Percentiles rank a stretch among this genome's conserved stretches.
Evolutionary conservation across 257 asterid genomes (phyloP).

Genomic region (Plectranthus barbatus): DNA sequence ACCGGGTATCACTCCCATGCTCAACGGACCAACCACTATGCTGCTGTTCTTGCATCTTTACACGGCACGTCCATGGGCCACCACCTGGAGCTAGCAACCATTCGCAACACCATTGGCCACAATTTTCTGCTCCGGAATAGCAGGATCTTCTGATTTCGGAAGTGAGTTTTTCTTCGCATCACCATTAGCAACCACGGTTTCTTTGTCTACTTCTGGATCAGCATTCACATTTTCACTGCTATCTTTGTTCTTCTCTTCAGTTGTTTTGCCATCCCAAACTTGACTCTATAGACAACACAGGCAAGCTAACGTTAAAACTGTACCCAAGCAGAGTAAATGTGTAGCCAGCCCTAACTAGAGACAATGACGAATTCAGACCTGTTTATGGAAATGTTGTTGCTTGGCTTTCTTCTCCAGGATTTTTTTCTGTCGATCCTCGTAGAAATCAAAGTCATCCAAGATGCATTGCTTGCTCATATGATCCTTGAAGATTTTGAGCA

Average conservation of each 20-base stretch:
- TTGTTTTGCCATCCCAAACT: conserved; percentile 41
- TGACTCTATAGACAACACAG: conserved; percentile 11
- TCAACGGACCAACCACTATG: too few species aligned
- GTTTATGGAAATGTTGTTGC: conserved; percentile 37
- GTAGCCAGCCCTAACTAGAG: too few species aligned
- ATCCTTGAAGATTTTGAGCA: conserved; percentile 54
- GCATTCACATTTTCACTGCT: not conserved
- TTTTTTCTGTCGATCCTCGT: conserved; percentile 58
- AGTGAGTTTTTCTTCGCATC: conserved; percentile 1
- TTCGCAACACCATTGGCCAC: conserved; percentile 26
- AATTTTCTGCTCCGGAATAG: conserved; percentile 23
- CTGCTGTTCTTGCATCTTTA: too few species aligned
- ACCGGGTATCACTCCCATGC: not conserved
- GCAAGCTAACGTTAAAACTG: not conserved
- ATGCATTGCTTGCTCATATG: conserved; percentile 49
- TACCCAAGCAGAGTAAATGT: too few species aligned
- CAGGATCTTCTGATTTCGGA: conserved; percentile 16
- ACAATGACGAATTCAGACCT: conserved; percentile 30
- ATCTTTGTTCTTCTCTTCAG: conserved; percentile 24
- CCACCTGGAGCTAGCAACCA: conserved; percentile 34
- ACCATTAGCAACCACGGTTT: too few species aligned
- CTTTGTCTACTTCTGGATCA: conserved; percentile 18
- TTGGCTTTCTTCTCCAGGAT: conserved; percentile 52
- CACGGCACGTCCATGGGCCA: not conserved
- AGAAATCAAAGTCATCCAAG: conserved; percentile 65